Percentiles rank a stretch among this genome's conserved stretches.
phyloP scores from a whole-genome alignment of 2,329 filamentous ascomycete genomes.

The Penicillium sp. region DNA sequence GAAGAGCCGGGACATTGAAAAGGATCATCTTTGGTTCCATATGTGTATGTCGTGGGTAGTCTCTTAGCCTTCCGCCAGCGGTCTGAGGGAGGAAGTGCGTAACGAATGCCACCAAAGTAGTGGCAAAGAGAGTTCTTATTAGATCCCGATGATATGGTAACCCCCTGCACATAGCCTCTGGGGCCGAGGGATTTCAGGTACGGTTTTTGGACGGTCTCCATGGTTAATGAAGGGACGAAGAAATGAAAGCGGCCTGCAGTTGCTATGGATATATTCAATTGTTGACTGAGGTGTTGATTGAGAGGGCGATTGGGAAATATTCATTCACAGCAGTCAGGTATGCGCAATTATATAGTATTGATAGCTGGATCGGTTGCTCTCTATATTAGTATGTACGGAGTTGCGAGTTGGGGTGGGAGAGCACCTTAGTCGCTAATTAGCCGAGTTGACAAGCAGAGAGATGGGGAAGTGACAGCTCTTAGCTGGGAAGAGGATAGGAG shows the following conservation, averaged over 20 bases:
- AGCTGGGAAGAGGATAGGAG: not conserved
- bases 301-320: not conserved
- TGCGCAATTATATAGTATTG: not conserved
- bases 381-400: not conserved
- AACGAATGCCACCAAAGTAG: slow-evolving; percentile 62
- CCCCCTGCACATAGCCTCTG: slow-evolving; percentile 56
- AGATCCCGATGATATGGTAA: slow-evolving; percentile 46
- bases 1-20: slow-evolving; percentile 48
- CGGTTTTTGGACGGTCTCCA: slow-evolving; percentile 33
- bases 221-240: slow-evolving; percentile 9
- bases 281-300: not conserved
- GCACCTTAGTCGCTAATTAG: not conserved
- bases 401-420: not conserved
- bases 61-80: slow-evolving; percentile 56
- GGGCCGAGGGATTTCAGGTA: slow-evolving; percentile 34
- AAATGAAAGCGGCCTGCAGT: not conserved
- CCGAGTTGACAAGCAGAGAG: not conserved
- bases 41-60: slow-evolving; percentile 55
- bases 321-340: not conserved
- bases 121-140: slow-evolving; percentile 46
- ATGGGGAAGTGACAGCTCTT: not conserved
- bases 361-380: not conserved
- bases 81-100: slow-evolving; percentile 56
- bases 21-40: slow-evolving; percentile 56
- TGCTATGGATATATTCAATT: not conserved